Conservation (phyloP, 495 filamentous ascomycete species). For the Penicillium robsamsonii region DNA sequence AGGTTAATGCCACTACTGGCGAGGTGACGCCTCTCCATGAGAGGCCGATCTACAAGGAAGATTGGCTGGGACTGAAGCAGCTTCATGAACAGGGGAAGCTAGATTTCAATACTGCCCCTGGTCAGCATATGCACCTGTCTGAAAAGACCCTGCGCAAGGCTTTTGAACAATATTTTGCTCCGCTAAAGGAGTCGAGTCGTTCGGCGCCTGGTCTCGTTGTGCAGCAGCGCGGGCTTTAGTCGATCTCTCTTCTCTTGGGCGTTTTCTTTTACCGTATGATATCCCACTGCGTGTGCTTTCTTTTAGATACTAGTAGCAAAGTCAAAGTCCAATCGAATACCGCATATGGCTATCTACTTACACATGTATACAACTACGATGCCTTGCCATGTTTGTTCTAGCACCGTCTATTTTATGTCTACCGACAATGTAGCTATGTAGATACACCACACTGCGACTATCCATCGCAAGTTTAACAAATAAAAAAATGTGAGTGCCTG, state of each 20-base stretch:
- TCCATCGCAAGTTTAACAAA: constrained; percentile 8
- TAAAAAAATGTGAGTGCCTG: background rate
- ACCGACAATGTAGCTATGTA: constrained; percentile 21
- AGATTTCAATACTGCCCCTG: constrained; percentile 65
- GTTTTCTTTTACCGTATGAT: constrained; percentile 4
- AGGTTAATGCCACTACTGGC: constrained; percentile 67
- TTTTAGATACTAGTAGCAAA: background rate
- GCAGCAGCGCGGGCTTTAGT: constrained; percentile 24
- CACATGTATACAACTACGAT: background rate
- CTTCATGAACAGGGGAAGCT: constrained; percentile 79
- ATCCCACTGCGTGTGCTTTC: constrained; percentile 2
- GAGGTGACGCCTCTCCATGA: constrained; percentile 66
- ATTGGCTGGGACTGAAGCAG: constrained; percentile 86
- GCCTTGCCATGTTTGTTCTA: constrained; percentile 1
- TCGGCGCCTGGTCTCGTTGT: constrained; percentile 20
- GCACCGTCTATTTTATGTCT: constrained; percentile 25
- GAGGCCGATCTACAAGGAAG: constrained; percentile 77
- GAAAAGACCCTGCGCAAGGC: constrained; percentile 63
- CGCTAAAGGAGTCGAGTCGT: constrained; percentile 21
- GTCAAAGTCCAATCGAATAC: background rate
- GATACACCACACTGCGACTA: constrained; percentile 19
- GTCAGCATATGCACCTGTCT: constrained; percentile 79
- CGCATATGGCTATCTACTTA: background rate
- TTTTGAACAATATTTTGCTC: constrained; percentile 69
- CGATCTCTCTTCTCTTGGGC: background rate